phyloP scores from a whole-genome alignment of 345 rosid species.

The Durio zibethinus region DNA sequence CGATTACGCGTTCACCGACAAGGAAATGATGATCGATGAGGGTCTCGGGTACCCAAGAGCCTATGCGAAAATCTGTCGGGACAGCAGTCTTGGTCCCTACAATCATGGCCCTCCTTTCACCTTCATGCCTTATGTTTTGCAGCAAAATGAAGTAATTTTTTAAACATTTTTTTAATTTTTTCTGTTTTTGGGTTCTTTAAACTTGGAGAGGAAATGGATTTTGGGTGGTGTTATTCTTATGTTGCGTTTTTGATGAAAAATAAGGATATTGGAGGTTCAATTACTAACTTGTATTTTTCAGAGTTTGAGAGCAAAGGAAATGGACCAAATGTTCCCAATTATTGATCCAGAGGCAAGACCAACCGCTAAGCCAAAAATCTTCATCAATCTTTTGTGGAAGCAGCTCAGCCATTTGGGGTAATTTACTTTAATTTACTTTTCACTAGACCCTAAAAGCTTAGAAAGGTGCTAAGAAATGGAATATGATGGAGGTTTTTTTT shows the following conservation, averaged over 20 bases:
- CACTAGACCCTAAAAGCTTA: neutral
- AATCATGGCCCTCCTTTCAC: constrained; percentile 71
- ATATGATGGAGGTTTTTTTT: neutral
- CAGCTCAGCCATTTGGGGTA: constrained; percentile 92
- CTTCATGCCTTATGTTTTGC: constrained; percentile 58
- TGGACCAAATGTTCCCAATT: constrained; percentile 61
- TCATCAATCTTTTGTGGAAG: constrained; percentile 77
- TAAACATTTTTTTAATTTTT: neutral
- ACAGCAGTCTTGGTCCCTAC: constrained; percentile 33
- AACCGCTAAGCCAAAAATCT: constrained; percentile 65
- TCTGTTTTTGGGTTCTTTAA: constrained; percentile 8
- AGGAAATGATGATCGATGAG: constrained; percentile 58
- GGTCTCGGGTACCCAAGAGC: constrained; percentile 79
- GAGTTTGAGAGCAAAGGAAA: constrained; percentile 46
- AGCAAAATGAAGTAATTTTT: constrained; percentile 50
- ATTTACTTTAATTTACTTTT: neutral
- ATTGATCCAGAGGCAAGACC: constrained; percentile 67
- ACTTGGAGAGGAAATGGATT: constrained; percentile 3
- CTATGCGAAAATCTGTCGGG: constrained; percentile 65
- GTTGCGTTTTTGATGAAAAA: neutral
- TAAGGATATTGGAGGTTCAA: neutral
- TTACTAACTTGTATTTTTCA: constrained; percentile 24
- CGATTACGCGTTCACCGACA: constrained; percentile 41
- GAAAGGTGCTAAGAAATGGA: neutral
- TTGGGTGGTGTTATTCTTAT: neutral